Base-by-base conservation (phyloP, 148 eudicot genomes). In the Arctostaphylos glauca region DNA sequence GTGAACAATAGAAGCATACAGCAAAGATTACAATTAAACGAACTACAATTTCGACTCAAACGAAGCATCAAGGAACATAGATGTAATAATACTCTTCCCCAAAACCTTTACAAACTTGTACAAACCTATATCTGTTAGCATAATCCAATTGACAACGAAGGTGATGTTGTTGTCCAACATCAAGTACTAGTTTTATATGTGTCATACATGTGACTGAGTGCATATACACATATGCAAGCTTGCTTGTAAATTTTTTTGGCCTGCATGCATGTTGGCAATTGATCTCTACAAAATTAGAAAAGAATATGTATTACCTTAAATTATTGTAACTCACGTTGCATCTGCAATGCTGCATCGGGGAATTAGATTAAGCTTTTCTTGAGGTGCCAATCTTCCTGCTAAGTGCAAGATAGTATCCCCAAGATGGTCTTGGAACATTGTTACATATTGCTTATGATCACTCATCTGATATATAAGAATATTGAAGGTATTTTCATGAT, bases 291-390 rank as follows among this genome's bases (percentile, higher is more conserved):
- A 54, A 54, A 0, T 54, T 54, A 54, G 16, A 54, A 54, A 54
- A 16, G 10, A 54, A 54, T 14, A 54, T 54, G 58, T 9, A 14
- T 0, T 5, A 54, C 58, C 58, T 3, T 0, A 54, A 14, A 31
- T 18, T 44, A 64, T 67, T 67, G 75, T 44, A 71, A 71, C 52
- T 71, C 75, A 71, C 49, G 50, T 15, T 71, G 75, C 75, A 71
- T 71, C 2, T 71, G 75, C 9, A 71, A 15, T 3, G 50, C 50
- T 44, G 75, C 75, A 71, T 49, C 75, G n/a, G 2, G 50, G 21
- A 64, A 64, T 6, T n/a, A 64, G 41, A 64, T 64, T 9, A 4
- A 64, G 70, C 9, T 64, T 23, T 21, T 0, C 0, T 43, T 2
- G 21, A 16, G 75, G 75, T 43, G 75, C 50, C 10, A 71, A 19